These are phyloP conservation scores for Rhododendron henanense DNA, from an alignment of 148 eudicot species.

Conservation along the genomic window DNA sequence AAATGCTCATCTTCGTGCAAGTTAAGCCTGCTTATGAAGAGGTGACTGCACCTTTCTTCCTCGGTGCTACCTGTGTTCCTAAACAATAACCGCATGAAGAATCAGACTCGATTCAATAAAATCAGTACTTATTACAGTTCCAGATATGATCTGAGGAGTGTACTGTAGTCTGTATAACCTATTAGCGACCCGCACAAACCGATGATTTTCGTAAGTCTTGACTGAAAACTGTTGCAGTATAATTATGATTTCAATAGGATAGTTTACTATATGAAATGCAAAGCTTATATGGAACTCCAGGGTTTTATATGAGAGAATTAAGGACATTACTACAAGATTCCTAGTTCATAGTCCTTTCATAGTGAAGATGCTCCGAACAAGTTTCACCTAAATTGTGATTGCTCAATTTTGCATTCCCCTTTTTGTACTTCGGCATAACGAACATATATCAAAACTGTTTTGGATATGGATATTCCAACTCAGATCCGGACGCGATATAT, in stretches of 20 bases:
- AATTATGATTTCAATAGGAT: background rate
- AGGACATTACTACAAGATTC: background rate
- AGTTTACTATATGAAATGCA: background rate
- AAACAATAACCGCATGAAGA: background rate
- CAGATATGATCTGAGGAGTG: background rate
- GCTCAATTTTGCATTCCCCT: background rate
- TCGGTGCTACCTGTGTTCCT: background rate
- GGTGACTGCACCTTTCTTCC: background rate
- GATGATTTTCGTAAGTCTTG: too few relatives aligned
- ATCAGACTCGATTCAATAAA: background rate
- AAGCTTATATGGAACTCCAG: background rate
- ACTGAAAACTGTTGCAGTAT: too few relatives aligned
- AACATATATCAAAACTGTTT: too few relatives aligned
- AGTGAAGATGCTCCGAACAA: background rate
- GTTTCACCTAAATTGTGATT: background rate
- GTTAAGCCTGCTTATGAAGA: background rate
- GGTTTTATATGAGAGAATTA: background rate
- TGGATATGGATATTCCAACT: too few relatives aligned
- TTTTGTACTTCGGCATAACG: background rate
- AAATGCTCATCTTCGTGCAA: background rate
- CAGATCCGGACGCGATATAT: too few relatives aligned
- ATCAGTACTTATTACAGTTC: background rate
- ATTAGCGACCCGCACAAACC: too few relatives aligned
- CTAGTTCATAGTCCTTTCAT: background rate
- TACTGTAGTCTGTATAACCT: background rate